Base-by-base conservation (phyloP, 306 rosid genomes). In the Morella rubra region DNA sequence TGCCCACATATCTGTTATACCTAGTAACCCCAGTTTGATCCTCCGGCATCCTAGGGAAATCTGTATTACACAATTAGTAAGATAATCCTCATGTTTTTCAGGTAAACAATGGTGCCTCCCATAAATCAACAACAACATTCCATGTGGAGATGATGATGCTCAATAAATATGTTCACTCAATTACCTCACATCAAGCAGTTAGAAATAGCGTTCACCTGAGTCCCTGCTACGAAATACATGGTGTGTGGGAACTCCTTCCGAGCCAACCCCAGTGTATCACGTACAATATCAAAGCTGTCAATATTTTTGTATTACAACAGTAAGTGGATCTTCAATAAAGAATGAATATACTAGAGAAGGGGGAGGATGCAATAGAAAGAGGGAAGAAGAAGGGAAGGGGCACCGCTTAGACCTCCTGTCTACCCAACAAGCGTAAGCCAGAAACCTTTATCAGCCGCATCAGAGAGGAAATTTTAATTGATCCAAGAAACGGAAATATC, bases 171-270 rank as follows among this genome's bases (percentile, higher is more conserved):
- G 15, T n/a, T 42, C 68, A 61, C 68, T 66, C 80, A 7, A 50
- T 51, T 7, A 76, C 7, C 20, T 40, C 22, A 6, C 51, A 67
- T 15, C 37, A 5, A 47, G 16, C 3, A 4, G 37, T 15, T 7
- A 44, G 6, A 46, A 71, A 56, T 65, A 79, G 74, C 68, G 40
- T 81, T 84, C 74, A 95, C 97, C 93, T 95, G 99, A 72, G 99
- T 92, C 76, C 99, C 99, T 7, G 99, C 85, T 59, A 95, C 80
- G 73, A 95, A 84, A 82, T 90, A 95, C 20, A 88, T 86, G 0
- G 93, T 84, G 66, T 95, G 97, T 1, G 97, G 96, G 84, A 92
- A 95, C 73, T 90, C 97, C 40, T 88, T 89, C 55, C 93, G 88
- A 64, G 87, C 91, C 75, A 95, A 75, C 15, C 97, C 97, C 80